A percentile compares a stretch with the other conserved stretches of the same genome.
phyloP scores from a whole-genome alignment of 2,329 filamentous ascomycete species.

The Curvularia sp. region DNA sequence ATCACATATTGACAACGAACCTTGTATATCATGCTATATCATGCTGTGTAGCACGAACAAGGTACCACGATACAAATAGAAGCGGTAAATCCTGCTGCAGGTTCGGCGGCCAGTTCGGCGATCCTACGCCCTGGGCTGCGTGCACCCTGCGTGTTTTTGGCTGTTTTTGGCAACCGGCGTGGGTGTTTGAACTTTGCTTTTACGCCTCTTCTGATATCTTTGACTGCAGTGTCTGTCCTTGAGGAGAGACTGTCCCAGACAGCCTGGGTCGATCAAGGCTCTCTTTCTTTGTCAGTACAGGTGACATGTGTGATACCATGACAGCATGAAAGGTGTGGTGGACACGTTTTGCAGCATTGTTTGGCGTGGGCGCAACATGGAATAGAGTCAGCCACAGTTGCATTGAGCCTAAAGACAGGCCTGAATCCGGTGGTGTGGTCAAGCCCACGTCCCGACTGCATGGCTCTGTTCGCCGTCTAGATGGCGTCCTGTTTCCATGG shows the following conservation, averaged over 20 bases:
- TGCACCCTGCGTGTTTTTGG: not conserved
- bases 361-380: not conserved
- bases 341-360: constrained; percentile 7
- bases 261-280: not conserved
- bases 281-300: not conserved
- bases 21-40: constrained; percentile 12
- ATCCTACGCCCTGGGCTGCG: not conserved
- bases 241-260: not conserved
- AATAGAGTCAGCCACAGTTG: constrained; percentile 3
- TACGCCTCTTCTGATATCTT: not conserved
- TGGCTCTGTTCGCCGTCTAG: constrained; percentile 7
- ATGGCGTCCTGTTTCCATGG: not conserved
- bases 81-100: constrained; percentile 21
- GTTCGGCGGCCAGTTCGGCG: constrained; percentile 24
- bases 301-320: constrained; percentile 6
- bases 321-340: constrained; percentile 1
- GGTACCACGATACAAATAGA: constrained; percentile 12
- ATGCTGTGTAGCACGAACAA: constrained; percentile 12
- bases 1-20: constrained; percentile 18
- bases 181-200: not conserved
- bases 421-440: constrained; percentile 5
- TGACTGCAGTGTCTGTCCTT: not conserved
- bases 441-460: constrained; percentile 1
- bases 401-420: constrained; percentile 6
- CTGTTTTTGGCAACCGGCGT: not conserved